Conservation (phyloP, 192 early-diverging fungal species). For the Rhizophagus prolifer region DNA sequence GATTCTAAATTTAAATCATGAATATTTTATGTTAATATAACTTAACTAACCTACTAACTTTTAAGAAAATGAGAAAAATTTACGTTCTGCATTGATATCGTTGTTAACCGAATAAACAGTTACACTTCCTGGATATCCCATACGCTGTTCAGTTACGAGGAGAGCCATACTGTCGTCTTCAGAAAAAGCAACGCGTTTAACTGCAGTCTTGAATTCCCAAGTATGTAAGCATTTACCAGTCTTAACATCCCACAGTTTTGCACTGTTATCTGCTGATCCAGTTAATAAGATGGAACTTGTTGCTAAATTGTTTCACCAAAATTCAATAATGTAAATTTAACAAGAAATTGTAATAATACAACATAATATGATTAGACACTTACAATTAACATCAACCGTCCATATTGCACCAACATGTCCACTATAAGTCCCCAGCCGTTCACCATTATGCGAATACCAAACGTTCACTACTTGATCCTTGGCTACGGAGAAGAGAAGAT, state of each 20-base stretch:
- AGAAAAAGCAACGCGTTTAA: constrained; percentile 87
- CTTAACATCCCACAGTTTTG: constrained; percentile 89
- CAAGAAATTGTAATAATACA: not conserved
- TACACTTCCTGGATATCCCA: constrained; percentile 88
- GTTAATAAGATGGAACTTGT: constrained; percentile 76
- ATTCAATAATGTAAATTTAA: not conserved
- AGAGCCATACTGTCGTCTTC: constrained; percentile 86
- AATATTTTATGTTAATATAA: not conserved
- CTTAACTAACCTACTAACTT: not conserved
- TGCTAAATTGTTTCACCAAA: constrained; percentile 42
- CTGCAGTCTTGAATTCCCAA: constrained; percentile 88
- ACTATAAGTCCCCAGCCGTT: constrained; percentile 89
- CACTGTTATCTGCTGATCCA: constrained; percentile 89
- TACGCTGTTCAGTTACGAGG: constrained; percentile 93
- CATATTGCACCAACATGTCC: constrained; percentile 95
- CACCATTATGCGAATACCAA: constrained; percentile 98
- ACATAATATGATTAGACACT: not conserved
- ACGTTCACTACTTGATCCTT: constrained; percentile 94
- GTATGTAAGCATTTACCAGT: constrained; percentile 89
- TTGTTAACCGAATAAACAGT: constrained; percentile 78
- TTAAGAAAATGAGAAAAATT: not conserved
- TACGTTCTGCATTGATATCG: constrained; percentile 58
- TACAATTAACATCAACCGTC: constrained; percentile 91
- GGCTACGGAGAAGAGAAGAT: constrained; percentile 91
- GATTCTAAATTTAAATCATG: constrained; percentile 54